Percentiles rank a stretch among this genome's conserved stretches.
These are phyloP conservation scores for Gamarada debralockiae DNA, from an alignment of 495 filamentous ascomycete genomes.

Conservation along the genomic window DNA sequence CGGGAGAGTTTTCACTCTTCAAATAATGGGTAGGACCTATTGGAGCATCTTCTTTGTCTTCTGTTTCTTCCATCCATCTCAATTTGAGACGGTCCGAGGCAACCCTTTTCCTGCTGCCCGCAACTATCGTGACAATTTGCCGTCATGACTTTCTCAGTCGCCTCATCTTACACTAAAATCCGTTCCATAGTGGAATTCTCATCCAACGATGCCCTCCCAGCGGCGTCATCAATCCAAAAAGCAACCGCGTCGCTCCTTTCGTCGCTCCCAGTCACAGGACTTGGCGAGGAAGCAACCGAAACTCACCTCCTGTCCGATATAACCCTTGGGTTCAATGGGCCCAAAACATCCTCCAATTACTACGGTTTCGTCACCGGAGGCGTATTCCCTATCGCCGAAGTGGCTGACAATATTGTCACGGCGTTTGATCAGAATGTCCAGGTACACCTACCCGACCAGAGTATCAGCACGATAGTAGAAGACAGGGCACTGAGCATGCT, in stretches of 20 bases:
- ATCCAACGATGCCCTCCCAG: slow-evolving; percentile 20
- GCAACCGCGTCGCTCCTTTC: slow-evolving; percentile 1
- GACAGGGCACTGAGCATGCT: slow-evolving; percentile 65
- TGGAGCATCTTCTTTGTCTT: too few species aligned
- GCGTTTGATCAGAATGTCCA: slow-evolving; percentile 80
- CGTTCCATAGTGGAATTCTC: slow-evolving; percentile 11
- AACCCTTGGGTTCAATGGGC: slow-evolving; percentile 23
- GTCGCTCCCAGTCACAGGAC: slow-evolving; percentile 14
- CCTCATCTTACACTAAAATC: slow-evolving; percentile 18
- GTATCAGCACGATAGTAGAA: slow-evolving; percentile 72
- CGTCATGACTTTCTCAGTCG: slow-evolving; percentile 19
- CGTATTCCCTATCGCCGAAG: slow-evolving; percentile 70
- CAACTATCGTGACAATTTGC: too few species aligned
- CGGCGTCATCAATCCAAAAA: slow-evolving; percentile 1
- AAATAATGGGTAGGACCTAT: too few species aligned
- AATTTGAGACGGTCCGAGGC: too few species aligned
- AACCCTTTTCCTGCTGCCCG: too few species aligned
- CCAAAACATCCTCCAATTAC: slow-evolving; percentile 44
- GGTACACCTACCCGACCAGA: slow-evolving; percentile 76
- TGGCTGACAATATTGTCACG: slow-evolving; percentile 80
- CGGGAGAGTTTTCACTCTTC: too few species aligned
- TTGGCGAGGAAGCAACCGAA: slow-evolving; percentile 23
- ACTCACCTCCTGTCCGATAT: slow-evolving; percentile 20
- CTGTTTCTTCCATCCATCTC: too few species aligned
- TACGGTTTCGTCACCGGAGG: slow-evolving; percentile 90